These are phyloP conservation scores for Thermothielavioides terrestris DNA, from an alignment of 495 filamentous ascomycete species.

Conservation along the genomic window DNA sequence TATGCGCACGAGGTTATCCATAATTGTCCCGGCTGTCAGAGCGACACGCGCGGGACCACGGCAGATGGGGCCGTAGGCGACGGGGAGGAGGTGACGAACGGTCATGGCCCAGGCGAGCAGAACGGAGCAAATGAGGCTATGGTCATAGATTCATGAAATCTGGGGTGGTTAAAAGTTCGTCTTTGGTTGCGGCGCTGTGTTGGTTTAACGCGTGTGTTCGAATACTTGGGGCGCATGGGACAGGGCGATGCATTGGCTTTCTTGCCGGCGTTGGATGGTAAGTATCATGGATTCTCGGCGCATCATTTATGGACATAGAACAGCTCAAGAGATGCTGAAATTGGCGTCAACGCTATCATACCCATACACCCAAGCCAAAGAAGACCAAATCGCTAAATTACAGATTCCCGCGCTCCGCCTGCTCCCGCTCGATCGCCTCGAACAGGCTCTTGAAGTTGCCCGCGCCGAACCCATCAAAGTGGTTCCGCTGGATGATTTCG, in stretches of 20 bases:
- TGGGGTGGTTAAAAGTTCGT: background rate
- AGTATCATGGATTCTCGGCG: background rate
- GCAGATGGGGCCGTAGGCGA: background rate
- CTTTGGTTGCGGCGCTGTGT: too few species aligned
- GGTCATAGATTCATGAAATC: conserved; percentile 32
- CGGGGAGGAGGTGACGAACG: conserved; percentile 6
- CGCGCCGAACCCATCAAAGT: conserved; percentile 83
- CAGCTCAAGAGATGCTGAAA: background rate
- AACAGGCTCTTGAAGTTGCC: conserved; percentile 94
- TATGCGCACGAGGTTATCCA: conserved; percentile 89
- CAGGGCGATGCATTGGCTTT: too few species aligned
- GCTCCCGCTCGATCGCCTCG: conserved; percentile 86
- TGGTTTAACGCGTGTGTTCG: too few species aligned
- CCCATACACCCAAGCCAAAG: too few species aligned
- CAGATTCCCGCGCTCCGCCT: conserved; percentile 73
- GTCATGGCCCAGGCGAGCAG: background rate
- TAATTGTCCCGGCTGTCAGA: conserved; percentile 93
- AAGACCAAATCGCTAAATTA: conserved; percentile 16
- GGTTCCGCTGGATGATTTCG: conserved; percentile 83
- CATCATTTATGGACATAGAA: background rate
- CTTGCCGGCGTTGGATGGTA: background rate
- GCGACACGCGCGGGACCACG: conserved; percentile 33
- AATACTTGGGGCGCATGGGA: too few species aligned
- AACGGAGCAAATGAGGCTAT: conserved; percentile 19
- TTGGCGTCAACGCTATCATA: background rate